Percentiles rank a stretch among this genome's conserved stretches.
These are phyloP conservation scores for Trichophaea hybrida DNA, from an alignment of 2,329 filamentous ascomycete species.

Conservation along the genomic window DNA sequence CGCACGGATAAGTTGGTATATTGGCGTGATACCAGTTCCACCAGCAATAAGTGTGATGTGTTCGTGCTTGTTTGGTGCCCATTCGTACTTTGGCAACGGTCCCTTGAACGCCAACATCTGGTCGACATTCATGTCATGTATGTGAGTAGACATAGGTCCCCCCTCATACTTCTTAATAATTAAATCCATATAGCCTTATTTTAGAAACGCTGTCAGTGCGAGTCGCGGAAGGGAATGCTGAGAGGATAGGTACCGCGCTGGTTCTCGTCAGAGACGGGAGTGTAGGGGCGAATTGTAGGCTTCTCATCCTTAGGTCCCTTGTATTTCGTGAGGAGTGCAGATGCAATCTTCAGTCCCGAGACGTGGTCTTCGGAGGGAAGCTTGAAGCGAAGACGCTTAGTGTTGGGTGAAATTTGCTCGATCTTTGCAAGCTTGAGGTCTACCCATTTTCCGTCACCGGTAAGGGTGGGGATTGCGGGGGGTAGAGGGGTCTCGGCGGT, in stretches of 20 bases:
- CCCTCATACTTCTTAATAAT: slow-evolving; percentile 82
- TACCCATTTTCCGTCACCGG: slow-evolving; percentile 34
- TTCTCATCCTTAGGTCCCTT: slow-evolving; percentile 72
- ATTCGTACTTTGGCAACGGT: slow-evolving; percentile 84
- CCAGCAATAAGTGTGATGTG: slow-evolving; percentile 82
- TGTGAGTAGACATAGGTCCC: slow-evolving; percentile 80
- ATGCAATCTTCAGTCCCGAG: slow-evolving; percentile 63
- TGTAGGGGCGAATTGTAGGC: slow-evolving; percentile 81
- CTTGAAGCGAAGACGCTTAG: slow-evolving; percentile 79
- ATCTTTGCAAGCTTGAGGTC: slow-evolving; percentile 52
- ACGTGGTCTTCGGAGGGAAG: slow-evolving; percentile 72
- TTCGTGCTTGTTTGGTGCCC: slow-evolving; percentile 81
- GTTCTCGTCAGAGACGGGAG: slow-evolving; percentile 72
- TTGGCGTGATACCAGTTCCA: slow-evolving; percentile 91
- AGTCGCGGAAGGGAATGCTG: too few species aligned
- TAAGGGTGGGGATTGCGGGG: slow-evolving; percentile 22
- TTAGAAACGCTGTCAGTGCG: too few species aligned
- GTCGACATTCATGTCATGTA: slow-evolving; percentile 69
- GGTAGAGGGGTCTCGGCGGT: slow-evolving; percentile 28
- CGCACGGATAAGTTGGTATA: slow-evolving; percentile 83
- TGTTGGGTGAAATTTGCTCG: slow-evolving; percentile 80
- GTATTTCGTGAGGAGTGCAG: slow-evolving; percentile 79
- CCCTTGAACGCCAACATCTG: slow-evolving; percentile 86
- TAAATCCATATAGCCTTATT: slow-evolving; percentile 53
- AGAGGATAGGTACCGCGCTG: slow-evolving; percentile 41